These are phyloP conservation scores for Neoarthrinium moseri DNA, from an alignment of 2,329 filamentous ascomycete species.

Conservation along the genomic window DNA sequence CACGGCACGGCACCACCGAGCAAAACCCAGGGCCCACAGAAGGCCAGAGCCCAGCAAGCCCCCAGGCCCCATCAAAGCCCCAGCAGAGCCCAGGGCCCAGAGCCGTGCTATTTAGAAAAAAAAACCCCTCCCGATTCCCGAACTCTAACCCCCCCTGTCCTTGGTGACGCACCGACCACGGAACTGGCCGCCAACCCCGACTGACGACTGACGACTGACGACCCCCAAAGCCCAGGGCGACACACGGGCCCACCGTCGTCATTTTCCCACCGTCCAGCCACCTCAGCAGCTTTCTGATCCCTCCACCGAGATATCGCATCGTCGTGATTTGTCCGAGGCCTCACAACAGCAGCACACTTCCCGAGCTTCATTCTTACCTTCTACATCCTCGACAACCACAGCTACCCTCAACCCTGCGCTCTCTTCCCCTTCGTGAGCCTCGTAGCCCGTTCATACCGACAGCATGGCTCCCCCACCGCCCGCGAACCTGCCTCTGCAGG, in stretches of 20 bases:
- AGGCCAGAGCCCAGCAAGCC: not conserved
- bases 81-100: not conserved
- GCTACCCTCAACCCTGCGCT: not conserved
- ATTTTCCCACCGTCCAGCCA: slow-evolving; percentile 15
- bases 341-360: not conserved
- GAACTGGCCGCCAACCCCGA: not conserved
- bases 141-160: not conserved
- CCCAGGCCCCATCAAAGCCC: not conserved
- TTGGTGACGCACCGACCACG: slow-evolving; percentile 9
- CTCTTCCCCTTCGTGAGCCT: slow-evolving; percentile 7
- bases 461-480: slow-evolving; percentile 74
- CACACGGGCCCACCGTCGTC: slow-evolving; percentile 12
- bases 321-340: no score
- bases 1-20: no score
- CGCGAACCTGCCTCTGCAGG: slow-evolving; percentile 65
- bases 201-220: not conserved
- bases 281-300: slow-evolving; percentile 9
- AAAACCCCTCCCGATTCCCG: slow-evolving; percentile 1
- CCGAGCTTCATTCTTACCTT: not conserved
- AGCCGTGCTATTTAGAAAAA: not conserved
- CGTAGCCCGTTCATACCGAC: slow-evolving; percentile 4
- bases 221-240: not conserved
- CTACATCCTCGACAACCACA: not conserved
- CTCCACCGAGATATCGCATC: not conserved
- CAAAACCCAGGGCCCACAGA: not conserved